Conservation (phyloP, 768 basidiomycete species). For the Russula sp. region DNA sequence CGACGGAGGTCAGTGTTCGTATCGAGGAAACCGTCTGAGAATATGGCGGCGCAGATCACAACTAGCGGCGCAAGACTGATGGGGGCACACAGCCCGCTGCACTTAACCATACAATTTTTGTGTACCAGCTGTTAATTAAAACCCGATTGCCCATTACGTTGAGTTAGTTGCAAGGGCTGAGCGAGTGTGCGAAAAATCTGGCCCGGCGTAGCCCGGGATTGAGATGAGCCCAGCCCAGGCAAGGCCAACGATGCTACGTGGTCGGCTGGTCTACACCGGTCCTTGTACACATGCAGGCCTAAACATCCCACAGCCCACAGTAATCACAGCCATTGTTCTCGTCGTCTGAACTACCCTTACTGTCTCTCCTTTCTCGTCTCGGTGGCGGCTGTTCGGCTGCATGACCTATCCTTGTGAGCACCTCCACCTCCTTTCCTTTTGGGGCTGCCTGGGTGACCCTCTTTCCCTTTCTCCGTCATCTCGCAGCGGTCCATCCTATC, state of each 20-base stretch:
- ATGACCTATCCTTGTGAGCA: constrained; percentile 19
- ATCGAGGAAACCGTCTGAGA: not conserved
- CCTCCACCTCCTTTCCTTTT: constrained; percentile 18
- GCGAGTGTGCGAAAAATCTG: constrained; percentile 8
- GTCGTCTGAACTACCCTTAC: constrained; percentile 5
- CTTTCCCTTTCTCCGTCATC: constrained; percentile 18
- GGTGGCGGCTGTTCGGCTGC: constrained; percentile 19
- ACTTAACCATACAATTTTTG: not conserved
- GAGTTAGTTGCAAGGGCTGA: not conserved
- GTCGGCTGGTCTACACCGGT: not conserved
- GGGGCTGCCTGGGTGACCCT: constrained; percentile 14
- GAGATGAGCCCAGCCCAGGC: not conserved
- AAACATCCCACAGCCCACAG: not conserved
- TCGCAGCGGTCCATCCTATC: constrained; percentile 9
- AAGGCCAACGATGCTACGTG: not conserved
- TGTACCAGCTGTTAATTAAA: not conserved
- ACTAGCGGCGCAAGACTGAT: not conserved
- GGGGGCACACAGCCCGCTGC: no score
- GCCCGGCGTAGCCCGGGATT: not conserved
- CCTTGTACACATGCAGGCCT: constrained; percentile 13
- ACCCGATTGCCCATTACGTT: not conserved
- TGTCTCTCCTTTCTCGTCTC: constrained; percentile 12
- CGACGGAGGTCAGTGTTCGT: constrained; percentile 2
- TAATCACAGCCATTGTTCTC: constrained; percentile 2
- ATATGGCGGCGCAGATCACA: not conserved